phyloP scores from a whole-genome alignment of 176 grass and related monocot genomes.

The Areca catechu region DNA sequence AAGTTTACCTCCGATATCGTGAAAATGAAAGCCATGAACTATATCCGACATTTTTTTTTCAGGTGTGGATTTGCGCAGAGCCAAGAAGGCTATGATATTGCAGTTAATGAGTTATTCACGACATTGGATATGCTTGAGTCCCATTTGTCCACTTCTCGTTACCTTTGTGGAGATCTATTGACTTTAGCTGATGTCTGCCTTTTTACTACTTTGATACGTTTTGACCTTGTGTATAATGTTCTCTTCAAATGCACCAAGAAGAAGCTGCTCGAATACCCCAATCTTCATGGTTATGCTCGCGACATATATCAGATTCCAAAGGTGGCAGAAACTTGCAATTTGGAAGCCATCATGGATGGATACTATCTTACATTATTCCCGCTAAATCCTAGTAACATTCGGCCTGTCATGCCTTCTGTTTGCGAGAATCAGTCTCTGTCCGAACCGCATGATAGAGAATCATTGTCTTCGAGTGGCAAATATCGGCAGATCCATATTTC shows the following conservation, averaged over 20 bases:
- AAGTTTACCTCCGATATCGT: too few species aligned
- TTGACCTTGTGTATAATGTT: conserved; percentile 71
- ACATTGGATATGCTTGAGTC: conserved; percentile 55
- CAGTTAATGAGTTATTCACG: conserved; percentile 49
- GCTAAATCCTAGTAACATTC: conserved; percentile 70
- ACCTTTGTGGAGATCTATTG: conserved; percentile 53
- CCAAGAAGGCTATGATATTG: conserved; percentile 67
- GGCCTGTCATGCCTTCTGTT: conserved; percentile 40
- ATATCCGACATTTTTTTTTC: background rate
- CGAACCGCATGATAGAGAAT: conserved; percentile 56
- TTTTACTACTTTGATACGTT: conserved; percentile 81
- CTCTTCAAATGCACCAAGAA: conserved; percentile 84
- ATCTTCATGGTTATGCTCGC: conserved; percentile 68
- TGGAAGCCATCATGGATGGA: conserved; percentile 65
- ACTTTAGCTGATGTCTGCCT: conserved; percentile 91
- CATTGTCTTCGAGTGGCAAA: conserved; percentile 23
- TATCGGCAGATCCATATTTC: conserved; percentile 27
- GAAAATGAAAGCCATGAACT: too few species aligned
- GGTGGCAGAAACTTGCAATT: conserved; percentile 67
- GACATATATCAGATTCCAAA: conserved; percentile 85
- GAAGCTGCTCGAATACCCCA: conserved; percentile 78
- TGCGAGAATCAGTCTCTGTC: conserved; percentile 39
- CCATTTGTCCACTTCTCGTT: conserved; percentile 53
- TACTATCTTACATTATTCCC: conserved; percentile 86
- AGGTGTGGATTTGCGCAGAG: conserved; percentile 96